A percentile compares a stretch with the other conserved stretches of the same genome.
Conservation (phyloP, 2,329 filamentous ascomycete species). For the Nemania serpens region DNA sequence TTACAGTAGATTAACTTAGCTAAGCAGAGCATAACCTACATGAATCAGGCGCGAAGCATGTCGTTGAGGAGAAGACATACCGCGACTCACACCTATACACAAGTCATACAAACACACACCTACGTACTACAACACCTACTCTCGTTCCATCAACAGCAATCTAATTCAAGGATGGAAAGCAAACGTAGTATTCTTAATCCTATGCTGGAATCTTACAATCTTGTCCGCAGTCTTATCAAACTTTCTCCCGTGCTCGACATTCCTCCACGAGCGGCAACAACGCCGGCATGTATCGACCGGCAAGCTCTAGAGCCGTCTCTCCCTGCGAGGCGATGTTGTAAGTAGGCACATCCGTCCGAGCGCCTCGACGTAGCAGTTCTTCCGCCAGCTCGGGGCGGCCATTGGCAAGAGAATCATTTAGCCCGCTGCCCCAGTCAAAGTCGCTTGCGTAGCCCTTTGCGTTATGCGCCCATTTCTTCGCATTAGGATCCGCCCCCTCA, state of each 20-base stretch:
- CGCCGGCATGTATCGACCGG: slow-evolving; percentile 5
- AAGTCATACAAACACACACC: too few relatives aligned
- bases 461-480: slow-evolving; percentile 24
- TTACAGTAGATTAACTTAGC: too few relatives aligned
- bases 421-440: slow-evolving; percentile 22
- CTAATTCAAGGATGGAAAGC: too few relatives aligned
- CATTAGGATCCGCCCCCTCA: slow-evolving; percentile 15
- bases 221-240: neutral
- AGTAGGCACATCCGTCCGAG: slow-evolving; percentile 17
- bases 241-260: neutral
- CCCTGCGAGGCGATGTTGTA: slow-evolving; percentile 18
- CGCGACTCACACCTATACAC: too few relatives aligned
- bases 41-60: too few relatives aligned
- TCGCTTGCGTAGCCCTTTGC: slow-evolving; percentile 12
- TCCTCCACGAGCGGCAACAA: slow-evolving; percentile 14
- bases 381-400: slow-evolving; percentile 11
- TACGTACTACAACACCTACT: too few relatives aligned
- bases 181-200: too few relatives aligned
- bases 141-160: too few relatives aligned
- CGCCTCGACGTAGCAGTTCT: slow-evolving; percentile 17
- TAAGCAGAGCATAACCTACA: too few relatives aligned
- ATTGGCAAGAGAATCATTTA: slow-evolving; percentile 18
- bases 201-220: too few relatives aligned
- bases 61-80: too few relatives aligned
- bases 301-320: slow-evolving; percentile 22